Evolutionary conservation across 257 asterid genomes (phyloP).

Genomic region (Petunia secreta): DNA sequence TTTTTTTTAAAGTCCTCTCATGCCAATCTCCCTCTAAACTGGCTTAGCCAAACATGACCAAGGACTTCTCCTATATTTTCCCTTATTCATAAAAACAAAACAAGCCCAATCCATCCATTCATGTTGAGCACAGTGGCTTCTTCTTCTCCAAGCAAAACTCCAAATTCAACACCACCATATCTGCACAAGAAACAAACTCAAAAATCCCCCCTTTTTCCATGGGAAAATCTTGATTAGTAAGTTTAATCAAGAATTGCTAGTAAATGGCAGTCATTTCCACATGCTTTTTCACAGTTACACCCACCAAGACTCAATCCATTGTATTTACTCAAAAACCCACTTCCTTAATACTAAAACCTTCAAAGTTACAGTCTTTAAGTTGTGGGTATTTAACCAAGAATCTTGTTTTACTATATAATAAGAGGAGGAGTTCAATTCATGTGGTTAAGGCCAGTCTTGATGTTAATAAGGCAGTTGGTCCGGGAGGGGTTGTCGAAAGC

Average conservation of each 20-base stretch:
- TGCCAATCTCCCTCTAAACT: too few species aligned
- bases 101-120: constrained; percentile 12
- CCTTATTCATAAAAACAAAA: background rate
- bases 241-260: background rate
- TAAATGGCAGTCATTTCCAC: constrained; percentile 75
- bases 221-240: constrained; percentile 42
- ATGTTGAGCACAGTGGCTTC: constrained; percentile 29
- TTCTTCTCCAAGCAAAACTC: constrained; percentile 44
- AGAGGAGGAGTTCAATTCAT: constrained; percentile 30
- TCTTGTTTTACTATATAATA: constrained; percentile 30
- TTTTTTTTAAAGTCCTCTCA: too few species aligned
- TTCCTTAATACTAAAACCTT: constrained; percentile 31
- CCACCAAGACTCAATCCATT: constrained; percentile 38
- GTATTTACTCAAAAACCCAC: constrained; percentile 39
- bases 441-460: constrained; percentile 67
- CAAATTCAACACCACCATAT: constrained; percentile 2
- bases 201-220: constrained; percentile 31
- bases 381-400: constrained; percentile 25
- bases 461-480: constrained; percentile 42
- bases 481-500: constrained; percentile 85
- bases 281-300: constrained; percentile 45
- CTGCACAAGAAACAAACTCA: background rate
- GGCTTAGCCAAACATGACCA: too few species aligned
- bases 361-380: constrained; percentile 22
- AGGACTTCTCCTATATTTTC: background rate